Evolutionary conservation across 805 yeast species (phyloP), one percentile per base, ranked within the genome.

Genomic region (Maudiozyma bulderi): DNA sequence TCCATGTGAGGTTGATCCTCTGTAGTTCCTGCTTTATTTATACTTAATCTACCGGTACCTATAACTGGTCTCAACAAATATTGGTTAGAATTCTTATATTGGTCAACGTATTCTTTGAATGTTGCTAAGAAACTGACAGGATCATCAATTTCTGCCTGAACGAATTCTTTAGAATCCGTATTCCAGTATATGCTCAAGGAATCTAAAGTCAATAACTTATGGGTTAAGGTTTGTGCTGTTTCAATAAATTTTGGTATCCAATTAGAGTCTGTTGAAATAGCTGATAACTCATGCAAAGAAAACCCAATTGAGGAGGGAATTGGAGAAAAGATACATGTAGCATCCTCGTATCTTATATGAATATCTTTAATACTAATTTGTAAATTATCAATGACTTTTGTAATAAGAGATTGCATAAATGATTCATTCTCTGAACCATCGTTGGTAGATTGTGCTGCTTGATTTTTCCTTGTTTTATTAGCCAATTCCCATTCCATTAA

Each of bases 281-380:
- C 98, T 0, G 96, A 87, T 40, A 93, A 72, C 67, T 93, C 98
- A 40, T 79, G 77, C 45, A 93, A 73, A 0, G 95, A 84, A 14
- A 88, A 57, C 4, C 99, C 99, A 38, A 89, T 67, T 0, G 96
- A 74, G 56, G 86, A 86, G 3, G 96, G 95, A 32, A 64, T 61
- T 50, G 81, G 84, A 0, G 95, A 82, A 54, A 87, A 81, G 5
- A 79, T 75, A 40, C 77, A 71, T 6, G 76, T 70, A 50, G 73
- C 75, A 67, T 93, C 99, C 60, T 95, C 99, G 60, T 90, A 93
- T 50, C 99, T 75, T 20, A 93, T 66, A 65, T 93, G 99, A 54
- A 93, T 93, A 61, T 87, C 88, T 57, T 82, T 86, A 54, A 93
- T 86, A 2, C 95, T 86, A 10, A 93, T 77, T 65, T 93, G 99